Base-by-base conservation (phyloP, 305 asterid genomes). In the Solanum hybrid region DNA sequence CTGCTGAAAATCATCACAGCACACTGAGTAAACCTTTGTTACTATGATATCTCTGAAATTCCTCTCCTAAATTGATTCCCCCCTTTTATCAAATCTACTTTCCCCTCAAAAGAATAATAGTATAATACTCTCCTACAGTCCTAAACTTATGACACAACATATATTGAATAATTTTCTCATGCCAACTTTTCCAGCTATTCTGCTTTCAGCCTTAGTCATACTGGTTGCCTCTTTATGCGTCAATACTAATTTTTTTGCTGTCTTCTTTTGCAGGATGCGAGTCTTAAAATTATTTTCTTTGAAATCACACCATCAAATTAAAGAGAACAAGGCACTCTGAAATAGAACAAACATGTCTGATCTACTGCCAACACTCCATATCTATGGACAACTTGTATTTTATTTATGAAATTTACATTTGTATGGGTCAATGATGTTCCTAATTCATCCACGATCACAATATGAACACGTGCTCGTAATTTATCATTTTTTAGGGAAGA, bases 271-370 rank as follows among this genome's bases (percentile, higher is more conserved):
- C 69, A 94, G 98, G 93, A 89, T 93, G 96, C 93, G 92, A 91
- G 92, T 92, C 64, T 89, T 95, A 91, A 92, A 94, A 37, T 89
- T 95, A 86, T 91, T 94, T 89, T 95, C 95, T 26, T 56, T 84
- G 16, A 75, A 93, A 87, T 88, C 89, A 32, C 92, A 79, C 32
- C 91, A 85, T 26, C 90, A 92, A 90, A 89, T 78, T 88, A 89
- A 75, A 32, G 90, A 89, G 79, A 85, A 79, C 32, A 91, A 93
- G 91, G 31, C 90, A 78, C 93, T 87, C 77, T 93, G 90, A 94
- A 89, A 82, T 82, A 77, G 42, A 56, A 46, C 26, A 10, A 46
- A 85, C 76, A 85, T 85, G 46, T 56, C 12, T 56, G 88, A 56
- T 69, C 31, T 56, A 56, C 75, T 85, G 14, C 76, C 69, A 32